Base-by-base conservation (phyloP, 345 rosid species). In the Eucalyptus curtisii region DNA sequence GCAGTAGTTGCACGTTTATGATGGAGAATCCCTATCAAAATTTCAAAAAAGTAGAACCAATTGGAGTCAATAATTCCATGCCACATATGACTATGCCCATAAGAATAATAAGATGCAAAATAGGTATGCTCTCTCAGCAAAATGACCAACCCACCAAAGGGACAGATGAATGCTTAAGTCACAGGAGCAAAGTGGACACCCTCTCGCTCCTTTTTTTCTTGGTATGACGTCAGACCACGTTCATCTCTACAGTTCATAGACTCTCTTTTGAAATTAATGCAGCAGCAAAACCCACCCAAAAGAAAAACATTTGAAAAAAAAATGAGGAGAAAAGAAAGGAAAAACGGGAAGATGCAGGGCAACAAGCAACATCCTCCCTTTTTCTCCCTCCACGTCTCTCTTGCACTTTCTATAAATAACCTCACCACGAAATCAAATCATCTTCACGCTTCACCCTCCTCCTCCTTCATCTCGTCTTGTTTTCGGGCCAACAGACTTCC, bases 381-480 rank as follows among this genome's bases (percentile, higher is more conserved):
- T 88, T 85, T 89, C 89, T 90, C 88, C 87, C 87, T 89, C 89
- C 89, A 88, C 57, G 55, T 53, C 90, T 40, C 88, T 89, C 90
- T 91, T 7, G 86, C 14, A 37, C 44, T 37, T 33, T 86, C 90
- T 90, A 90, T 90, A 93, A 91, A 93, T 91, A 92, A 91, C 64
- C 91, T 87, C 89, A 91, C 89, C 88, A 11, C 44, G 16, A 40
- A 88, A 85, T 86, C 89, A 88, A 91, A 89, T 81, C 92, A 88
- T 91, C 85, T 91, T 90, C 88, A 90, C 84, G 88, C 85, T 22
- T 59, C 81, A 8, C 66, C 49, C 48, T 14, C 59, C 52, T 89
- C 50, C 57, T 37, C 76, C 55, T 87, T 31, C 90, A 87, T 53
- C 53, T 50, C 80, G 48, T 76, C 84, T 76, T 0, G 47, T 76